Percentiles rank a stretch among this genome's conserved stretches.
Evolutionary conservation across 345 rosid genomes (phyloP).

Genomic region (Rhodomyrtus tomentosa): DNA sequence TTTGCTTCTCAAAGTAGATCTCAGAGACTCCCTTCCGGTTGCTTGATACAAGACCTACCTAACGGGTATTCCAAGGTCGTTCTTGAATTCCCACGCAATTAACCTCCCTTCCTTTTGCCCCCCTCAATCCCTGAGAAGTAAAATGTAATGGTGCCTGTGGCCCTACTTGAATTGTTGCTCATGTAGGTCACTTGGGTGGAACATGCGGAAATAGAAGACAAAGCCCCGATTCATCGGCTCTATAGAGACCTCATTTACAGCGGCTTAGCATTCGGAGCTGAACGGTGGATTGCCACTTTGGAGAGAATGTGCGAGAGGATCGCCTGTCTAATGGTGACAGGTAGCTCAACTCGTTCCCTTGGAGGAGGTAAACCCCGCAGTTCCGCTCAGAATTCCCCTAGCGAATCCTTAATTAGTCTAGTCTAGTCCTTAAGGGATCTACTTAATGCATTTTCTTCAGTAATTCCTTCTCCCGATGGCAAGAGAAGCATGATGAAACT

Average conservation of each 20-base stretch:
- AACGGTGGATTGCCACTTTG: constrained; percentile 66
- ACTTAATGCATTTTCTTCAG: constrained; percentile 21
- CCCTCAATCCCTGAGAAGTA: not conserved
- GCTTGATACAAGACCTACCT: constrained; percentile 96
- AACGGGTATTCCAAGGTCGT: constrained; percentile 87
- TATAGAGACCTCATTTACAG: constrained; percentile 53
- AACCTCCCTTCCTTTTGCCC: not conserved
- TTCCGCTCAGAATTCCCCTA: not conserved
- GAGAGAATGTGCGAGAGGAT: constrained; percentile 84
- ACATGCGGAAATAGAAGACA: constrained; percentile 79
- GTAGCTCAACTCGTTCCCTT: constrained; percentile 53
- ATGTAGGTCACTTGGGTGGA: constrained; percentile 90
- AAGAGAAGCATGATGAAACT: constrained; percentile 97
- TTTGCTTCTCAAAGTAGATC: constrained; percentile 44
- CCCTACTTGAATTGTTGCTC: not conserved
- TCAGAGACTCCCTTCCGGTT: constrained; percentile 80
- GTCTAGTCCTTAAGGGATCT: not conserved
- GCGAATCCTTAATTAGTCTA: not conserved
- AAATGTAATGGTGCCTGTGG: not conserved
- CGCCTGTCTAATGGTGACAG: constrained; percentile 63
- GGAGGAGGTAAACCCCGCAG: constrained; percentile 55
- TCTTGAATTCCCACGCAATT: not conserved
- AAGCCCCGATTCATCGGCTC: constrained; percentile 35
- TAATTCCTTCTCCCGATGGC: constrained; percentile 74
- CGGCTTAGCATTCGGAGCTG: constrained; percentile 88